A percentile compares a stretch with the other conserved stretches of the same genome.
Conservation (phyloP, 2,329 filamentous ascomycete genomes). For the Colletotrichum gloeosporioides region DNA sequence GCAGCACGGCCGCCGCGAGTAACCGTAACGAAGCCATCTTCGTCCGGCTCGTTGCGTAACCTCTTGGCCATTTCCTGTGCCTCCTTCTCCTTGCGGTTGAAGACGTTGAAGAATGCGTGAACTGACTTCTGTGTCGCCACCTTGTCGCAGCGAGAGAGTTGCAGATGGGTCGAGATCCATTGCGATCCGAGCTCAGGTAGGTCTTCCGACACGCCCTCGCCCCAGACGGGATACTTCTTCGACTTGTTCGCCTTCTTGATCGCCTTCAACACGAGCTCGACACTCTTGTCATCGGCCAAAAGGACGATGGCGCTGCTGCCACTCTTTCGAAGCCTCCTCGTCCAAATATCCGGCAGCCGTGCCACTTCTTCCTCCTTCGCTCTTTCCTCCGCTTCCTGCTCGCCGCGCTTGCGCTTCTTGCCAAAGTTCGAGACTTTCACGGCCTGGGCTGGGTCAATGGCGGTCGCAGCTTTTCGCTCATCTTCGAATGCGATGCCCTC, state of each 20-base stretch:
- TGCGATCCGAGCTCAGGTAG: constrained; percentile 61
- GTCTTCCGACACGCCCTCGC: constrained; percentile 62
- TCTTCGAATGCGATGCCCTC: constrained; percentile 79
- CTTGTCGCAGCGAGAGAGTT: constrained; percentile 73
- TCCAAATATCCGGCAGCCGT: constrained; percentile 75
- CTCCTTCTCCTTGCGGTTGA: constrained; percentile 72
- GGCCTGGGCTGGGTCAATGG: constrained; percentile 50
- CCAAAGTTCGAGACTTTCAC: constrained; percentile 41
- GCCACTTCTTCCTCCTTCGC: constrained; percentile 63
- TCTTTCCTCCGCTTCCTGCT: constrained; percentile 64
- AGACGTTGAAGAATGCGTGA: constrained; percentile 87
- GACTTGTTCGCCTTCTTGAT: constrained; percentile 65
- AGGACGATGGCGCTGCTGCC: constrained; percentile 82
- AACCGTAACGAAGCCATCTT: constrained; percentile 95
- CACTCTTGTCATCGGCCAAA: constrained; percentile 83
- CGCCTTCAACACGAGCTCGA: constrained; percentile 79
- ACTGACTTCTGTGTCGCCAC: constrained; percentile 73
- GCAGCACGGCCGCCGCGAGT: constrained; percentile 76
- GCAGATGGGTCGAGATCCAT: constrained; percentile 70
- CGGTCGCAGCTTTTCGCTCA: constrained; percentile 48
- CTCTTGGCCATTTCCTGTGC: constrained; percentile 66
- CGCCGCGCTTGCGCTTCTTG: constrained; percentile 59
- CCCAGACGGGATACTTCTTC: constrained; percentile 72
- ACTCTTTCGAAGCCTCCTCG: constrained; percentile 70
- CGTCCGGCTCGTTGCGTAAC: constrained; percentile 82